These are phyloP conservation scores for Aspergillus haitiensis DNA, from an alignment of 495 filamentous ascomycete species.

Conservation along the genomic window DNA sequence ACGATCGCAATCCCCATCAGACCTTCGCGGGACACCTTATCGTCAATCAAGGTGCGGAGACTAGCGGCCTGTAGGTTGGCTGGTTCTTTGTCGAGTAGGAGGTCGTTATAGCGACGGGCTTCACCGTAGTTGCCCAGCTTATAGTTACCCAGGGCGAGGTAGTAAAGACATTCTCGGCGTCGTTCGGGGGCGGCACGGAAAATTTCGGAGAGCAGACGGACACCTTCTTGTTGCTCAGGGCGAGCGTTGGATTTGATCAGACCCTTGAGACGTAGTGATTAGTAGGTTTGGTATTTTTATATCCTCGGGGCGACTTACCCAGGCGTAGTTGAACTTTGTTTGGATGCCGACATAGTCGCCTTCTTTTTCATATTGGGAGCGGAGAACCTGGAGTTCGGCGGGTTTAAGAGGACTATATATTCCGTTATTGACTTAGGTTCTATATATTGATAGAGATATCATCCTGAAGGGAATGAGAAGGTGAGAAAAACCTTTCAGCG, in stretches of 20 bases:
- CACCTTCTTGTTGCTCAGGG: conserved; percentile 89
- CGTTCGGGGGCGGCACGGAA: conserved; percentile 89
- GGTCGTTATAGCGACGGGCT: conserved; percentile 89
- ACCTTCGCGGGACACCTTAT: conserved; percentile 93
- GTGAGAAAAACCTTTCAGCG: conserved; percentile 80
- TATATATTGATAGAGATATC: too few species aligned
- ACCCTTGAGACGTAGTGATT: conserved; percentile 54
- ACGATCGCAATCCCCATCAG: conserved; percentile 95
- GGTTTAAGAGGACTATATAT: conserved; percentile 73
- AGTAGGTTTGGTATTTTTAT: background rate
- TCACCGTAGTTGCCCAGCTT: conserved; percentile 97
- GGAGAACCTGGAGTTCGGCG: conserved; percentile 85
- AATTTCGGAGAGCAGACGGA: conserved; percentile 92
- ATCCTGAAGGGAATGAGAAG: background rate
- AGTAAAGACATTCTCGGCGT: conserved; percentile 95
- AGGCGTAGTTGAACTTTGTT: conserved; percentile 99
- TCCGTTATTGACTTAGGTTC: conserved; percentile 19
- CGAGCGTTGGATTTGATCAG: conserved; percentile 88
- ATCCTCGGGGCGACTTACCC: conserved; percentile 56
- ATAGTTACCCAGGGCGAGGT: conserved; percentile 94
- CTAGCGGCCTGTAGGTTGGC: conserved; percentile 85
- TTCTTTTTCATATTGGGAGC: conserved; percentile 93
- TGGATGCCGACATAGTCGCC: conserved; percentile 94
- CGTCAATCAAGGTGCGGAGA: conserved; percentile 82
- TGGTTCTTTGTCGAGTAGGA: conserved; percentile 84